Evolutionary conservation across 2,329 filamentous ascomycete genomes (phyloP), one percentile per base, ranked within the genome.

Genomic region (Dothideomycetes sp.): DNA sequence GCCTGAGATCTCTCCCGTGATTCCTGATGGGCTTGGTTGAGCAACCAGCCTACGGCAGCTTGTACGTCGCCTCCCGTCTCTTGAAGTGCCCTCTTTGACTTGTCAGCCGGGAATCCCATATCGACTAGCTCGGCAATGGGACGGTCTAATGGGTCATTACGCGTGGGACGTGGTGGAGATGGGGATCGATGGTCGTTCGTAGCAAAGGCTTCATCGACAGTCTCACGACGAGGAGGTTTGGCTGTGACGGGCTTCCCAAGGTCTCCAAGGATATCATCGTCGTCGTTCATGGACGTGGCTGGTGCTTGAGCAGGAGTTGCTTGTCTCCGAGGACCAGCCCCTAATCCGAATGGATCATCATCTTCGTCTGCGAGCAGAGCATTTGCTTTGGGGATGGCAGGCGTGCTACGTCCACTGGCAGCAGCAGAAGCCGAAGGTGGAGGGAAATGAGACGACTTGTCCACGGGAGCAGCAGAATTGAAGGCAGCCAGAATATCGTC

Each of bases 21-120:
- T 57, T 93, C 82, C 27, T 78, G 73, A 58, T 98, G 91, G 5
- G 91, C 91, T 57, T 94, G 84, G 43, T 93, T 91, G 24, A 98
- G 65, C 8, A 98, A 71, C 79, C 82, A 93, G 28, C 88, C 81
- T 5, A 94, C 85, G 2, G 89, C 89, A 34, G 78, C 81, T 59
- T 94, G 86, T 8, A 94, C 77, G 56, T 95, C 82, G 3, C 79
- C 80, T 4, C 85, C 82, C 22, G 84, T 94, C 53, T 86, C 82
- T 9, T 78, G 78, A 28, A 98, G 64, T 4, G 87, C 91, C 47
- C 81, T 71, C 40, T 75, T 74, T n/a, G 91, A 82, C 53, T 87
- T 86, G 44, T 94, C 84, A 0, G 79, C 73, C 0, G 85, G 78
- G 52, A 98, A 98, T 1, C 91, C 91, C 76, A 96, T 96, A 50